Base-by-base conservation (phyloP, 345 rosid genomes). In the Triadica sebifera region DNA sequence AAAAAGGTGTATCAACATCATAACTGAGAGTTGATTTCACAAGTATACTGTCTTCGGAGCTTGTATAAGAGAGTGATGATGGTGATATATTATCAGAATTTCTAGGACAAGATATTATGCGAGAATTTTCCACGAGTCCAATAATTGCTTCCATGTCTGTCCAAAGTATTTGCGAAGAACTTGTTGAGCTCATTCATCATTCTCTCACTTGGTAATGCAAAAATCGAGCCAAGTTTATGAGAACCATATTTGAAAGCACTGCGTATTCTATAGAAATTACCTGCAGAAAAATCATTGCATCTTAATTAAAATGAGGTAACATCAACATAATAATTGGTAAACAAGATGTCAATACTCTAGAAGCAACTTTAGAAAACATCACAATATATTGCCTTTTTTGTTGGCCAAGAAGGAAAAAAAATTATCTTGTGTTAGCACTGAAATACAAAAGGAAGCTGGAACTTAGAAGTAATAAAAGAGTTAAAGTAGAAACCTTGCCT, bases 191-290 rank as follows among this genome's bases (percentile, higher is more conserved):
- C 91, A 69, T 77, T 66, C 45, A 81, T 79, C 73, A 89, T 69
- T 78, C 78, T 78, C 81, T 85, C 90, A 70, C 82, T 88, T 67
- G 87, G 83, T 75, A 81, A 85, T 70, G 83, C 86, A 69, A 92
- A 79, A 66, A 94, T 85, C 53, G 34, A 77, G 38, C 89, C 92
- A 75, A 94, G 97, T 78, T 92, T 94, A 53, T 89, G 91, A 65
- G 91, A 95, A 65, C 98, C 97, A 84, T 88, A 89, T 65, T 84
- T 88, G 82, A 94, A 94, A 61, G 98, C 98, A 81, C 91, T 88
- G 83, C 90, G 84, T 77, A 94, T 92, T 13, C 98, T 88, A 74
- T 81, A 89, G 60, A 87, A 92, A 80, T 90, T 94, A 45, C 95
- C 97, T 94, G 82, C 12, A 67, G 49, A 68, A 62, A 72, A 61